Evolutionary conservation across 768 basidiomycete species (phyloP), one percentile per base, ranked within the genome.

Genomic region (Amanita rubescens): DNA sequence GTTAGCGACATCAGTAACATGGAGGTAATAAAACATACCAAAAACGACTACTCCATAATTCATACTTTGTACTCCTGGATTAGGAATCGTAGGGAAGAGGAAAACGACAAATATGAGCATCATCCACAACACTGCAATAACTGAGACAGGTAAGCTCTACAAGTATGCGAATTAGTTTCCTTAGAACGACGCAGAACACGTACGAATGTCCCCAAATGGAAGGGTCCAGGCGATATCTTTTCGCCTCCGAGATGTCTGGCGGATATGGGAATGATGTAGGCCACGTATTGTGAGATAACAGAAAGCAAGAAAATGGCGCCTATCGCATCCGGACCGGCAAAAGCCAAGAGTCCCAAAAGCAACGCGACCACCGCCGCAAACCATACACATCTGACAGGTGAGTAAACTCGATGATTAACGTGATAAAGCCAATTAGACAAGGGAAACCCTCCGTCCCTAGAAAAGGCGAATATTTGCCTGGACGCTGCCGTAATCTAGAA

Each of bases 31-130:
- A 30, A 30, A 38, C 49, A 7, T 39, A 51, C 80, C 81, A 3
- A 82, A 67, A 5, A 90, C 85, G 25, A 85, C 81, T 32, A 84
- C 71, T 0, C 81, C 77, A 58, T 90, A 90, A 65, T 89, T 89
- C 86, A 90, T 87, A 41, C 67, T 67, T 3, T 57, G 51, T 7
- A 71, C 58, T 25, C 61, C 65, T 1, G 83, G 71, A 14, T 67
- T 61, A 3, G 78, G 78, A 30, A 71, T 74, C 8, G 75, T 63
- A 10, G 84, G 87, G 73, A 87, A 88, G 56, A 82, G 67, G 64
- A 85, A 80, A 0, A 85, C 76, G 47, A 84, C 57, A 44, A 69
- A 63, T 75, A 84, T 80, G 63, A 88, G 80, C 4, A 63, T 25
- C 88, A 90, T 89, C 69, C 80, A 89, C 0, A 67, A 54, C 3